Evolutionary conservation across 441 rosid genomes (phyloP), one percentile per base, ranked within the genome.

Genomic region (Populus hybrid): DNA sequence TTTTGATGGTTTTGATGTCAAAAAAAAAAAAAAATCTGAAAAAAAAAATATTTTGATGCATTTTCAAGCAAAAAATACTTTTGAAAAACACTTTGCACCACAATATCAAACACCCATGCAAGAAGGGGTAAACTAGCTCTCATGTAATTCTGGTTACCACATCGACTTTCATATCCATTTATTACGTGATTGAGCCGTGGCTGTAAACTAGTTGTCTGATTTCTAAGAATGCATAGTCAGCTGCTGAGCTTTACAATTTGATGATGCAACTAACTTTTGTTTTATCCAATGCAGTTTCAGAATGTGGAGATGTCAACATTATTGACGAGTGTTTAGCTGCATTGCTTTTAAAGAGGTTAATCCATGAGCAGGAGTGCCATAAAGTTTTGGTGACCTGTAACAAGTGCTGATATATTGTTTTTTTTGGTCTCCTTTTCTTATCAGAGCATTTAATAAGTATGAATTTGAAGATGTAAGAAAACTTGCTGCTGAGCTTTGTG

Each of bases 401-500:
- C 59, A 79, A 50, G 63, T 23, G 76, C 70, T 81, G 66, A 82
- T 78, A 71, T 34, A 76, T 40, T 78, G 71, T 46, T 76, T 83
- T 38, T 34, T 76, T 70, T 72, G 63, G 75, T 73, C 36, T 78
- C 46, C 40, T 71, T 78, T 42, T 78, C 46, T 61, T 82, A 84
- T 35, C 87, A 93, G 98, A 88, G 94, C 98, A 77, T 87, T 89
- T 88, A 85, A 85, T 74, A 86, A 83, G 81, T 86, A 79, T 38
- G 97, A 95, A 77, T 92, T 87, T 84, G 95, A 93, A 86, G 98
- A 93, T 82, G 97, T 92, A 64, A 81, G 91, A 42, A 95, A 89
- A 86, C 97, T 93, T 74, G 88, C 97, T 63, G 99, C 99, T 73
- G 98, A 95, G 86, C 91, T 95, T 61, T 95, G 91, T 87, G 99